These are phyloP conservation scores for Tilletia setariae DNA, from an alignment of 1,284 basidiomycete species.

Conservation along the genomic window DNA sequence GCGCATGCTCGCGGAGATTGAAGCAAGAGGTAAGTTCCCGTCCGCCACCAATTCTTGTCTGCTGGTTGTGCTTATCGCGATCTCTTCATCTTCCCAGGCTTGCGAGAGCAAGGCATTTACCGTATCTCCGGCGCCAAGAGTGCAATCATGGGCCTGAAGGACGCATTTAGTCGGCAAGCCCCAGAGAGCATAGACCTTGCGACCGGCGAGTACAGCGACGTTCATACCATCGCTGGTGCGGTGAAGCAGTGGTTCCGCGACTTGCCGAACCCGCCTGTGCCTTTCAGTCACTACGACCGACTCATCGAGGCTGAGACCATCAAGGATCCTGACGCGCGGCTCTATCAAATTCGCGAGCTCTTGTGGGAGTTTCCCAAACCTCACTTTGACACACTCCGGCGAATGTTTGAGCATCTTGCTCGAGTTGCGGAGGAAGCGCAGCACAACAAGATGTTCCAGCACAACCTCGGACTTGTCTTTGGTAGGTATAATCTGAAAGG, in stretches of 20 bases:
- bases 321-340: conserved; percentile 40
- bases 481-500: conserved; percentile 22
- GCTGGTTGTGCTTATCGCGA: neutral
- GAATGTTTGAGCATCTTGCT: conserved; percentile 45
- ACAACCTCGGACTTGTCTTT: conserved; percentile 53
- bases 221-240: conserved; percentile 49
- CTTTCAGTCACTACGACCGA: conserved; percentile 46
- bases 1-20: conserved; percentile 50
- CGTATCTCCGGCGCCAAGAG: conserved; percentile 51
- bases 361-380: conserved; percentile 46
- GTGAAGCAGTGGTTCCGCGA: conserved; percentile 52
- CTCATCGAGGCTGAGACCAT: conserved; percentile 49
- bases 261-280: conserved; percentile 51
- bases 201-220: conserved; percentile 45
- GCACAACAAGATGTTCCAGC: conserved; percentile 49
- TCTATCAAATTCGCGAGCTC: conserved; percentile 46
- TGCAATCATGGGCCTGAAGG: conserved; percentile 40
- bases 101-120: conserved; percentile 52
- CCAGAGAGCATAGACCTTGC: conserved; percentile 37
- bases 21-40: conserved; percentile 33
- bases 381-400: conserved; percentile 47
- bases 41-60: neutral
- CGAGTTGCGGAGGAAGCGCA: conserved; percentile 43
- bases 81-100: conserved; percentile 16
- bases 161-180: conserved; percentile 36